Conservation (phyloP, 768 basidiomycete species). For the Leccinum rimulosum region DNA sequence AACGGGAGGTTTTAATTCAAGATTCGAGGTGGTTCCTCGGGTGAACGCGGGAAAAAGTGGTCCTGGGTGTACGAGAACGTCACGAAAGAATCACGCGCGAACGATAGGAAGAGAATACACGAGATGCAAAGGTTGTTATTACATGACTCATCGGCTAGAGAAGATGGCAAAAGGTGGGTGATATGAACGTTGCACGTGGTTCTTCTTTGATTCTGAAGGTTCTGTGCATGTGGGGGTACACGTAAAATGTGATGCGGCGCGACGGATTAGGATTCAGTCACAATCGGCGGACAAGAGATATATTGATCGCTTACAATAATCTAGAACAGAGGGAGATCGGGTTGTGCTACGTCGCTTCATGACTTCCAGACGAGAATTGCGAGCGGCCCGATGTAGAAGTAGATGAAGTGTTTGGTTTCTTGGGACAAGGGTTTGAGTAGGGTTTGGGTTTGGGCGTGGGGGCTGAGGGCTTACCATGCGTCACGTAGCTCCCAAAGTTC, state of each 20-base stretch:
- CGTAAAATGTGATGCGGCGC: not conserved
- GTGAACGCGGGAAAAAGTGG: too few relatives aligned
- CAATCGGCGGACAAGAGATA: not conserved
- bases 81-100: not conserved
- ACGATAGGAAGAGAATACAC: constrained; percentile 17
- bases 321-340: constrained; percentile 17
- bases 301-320: constrained; percentile 21
- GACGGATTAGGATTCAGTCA: not conserved
- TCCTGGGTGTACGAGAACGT: not conserved
- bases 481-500: constrained; percentile 98
- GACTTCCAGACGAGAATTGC: constrained; percentile 97
- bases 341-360: constrained; percentile 37
- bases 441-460: not conserved
- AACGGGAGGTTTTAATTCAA: not conserved
- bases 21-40: not conserved
- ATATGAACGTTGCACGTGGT: constrained; percentile 21
- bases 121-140: constrained; percentile 21
- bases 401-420: constrained; percentile 98
- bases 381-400: constrained; percentile 92
- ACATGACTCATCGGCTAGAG: constrained; percentile 22
- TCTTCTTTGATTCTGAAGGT: constrained; percentile 5
- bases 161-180: constrained; percentile 13
- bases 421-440: constrained; percentile 33
- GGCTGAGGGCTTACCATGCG: constrained; percentile 68
- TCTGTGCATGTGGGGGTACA: not conserved